Base-by-base conservation (phyloP, 805 yeast genomes). In the Candida manassasensis region DNA sequence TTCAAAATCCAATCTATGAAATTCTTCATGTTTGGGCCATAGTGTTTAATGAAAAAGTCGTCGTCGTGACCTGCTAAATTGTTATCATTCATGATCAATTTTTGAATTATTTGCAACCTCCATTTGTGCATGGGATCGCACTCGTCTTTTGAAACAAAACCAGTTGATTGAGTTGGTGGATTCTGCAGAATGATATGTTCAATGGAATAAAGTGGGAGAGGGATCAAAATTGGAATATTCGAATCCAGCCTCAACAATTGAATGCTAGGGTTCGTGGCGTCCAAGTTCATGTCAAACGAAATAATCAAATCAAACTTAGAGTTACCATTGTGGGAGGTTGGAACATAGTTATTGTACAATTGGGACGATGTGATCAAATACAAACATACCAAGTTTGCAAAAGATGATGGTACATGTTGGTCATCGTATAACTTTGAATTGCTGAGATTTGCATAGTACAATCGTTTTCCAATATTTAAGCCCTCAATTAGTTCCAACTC, bases 401-500 rank as follows among this genome's bases (percentile, higher is more conserved):
- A 29, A 10, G 22, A 18, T 14, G 37, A 12, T 19, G 40, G 29
- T 33, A 38, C n/a, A 12, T 32, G 21, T 29, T 44, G 40, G 27
- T 62, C 69, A 21, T 73, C 77, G 43, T 68, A 73, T 16, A 81
- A 55, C 13, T 81, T 73, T 1, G 77, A 67, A 11, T 86, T 85
- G 16, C 87, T 76, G 46, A 81, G 73, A 45, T 95, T 73, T 40
- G 71, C 71, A 49, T 83, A 82, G 41, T 72, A 70, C 25, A 85
- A 57, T 24, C 65, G 64, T 48, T 84, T 77, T 2, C 96, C 96
- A n/a, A 83, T 63, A 10, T 87, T 50, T 29, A 82, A 67, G 0
- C 89, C 84, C 55, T 88, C 97, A 5, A 88, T 67, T 30, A 88
- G 60, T 50, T 88, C 94, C 42, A 84, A 53, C 49, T 84, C 93